Conservation (phyloP, 768 basidiomycete species). For the Serendipita sp. region DNA sequence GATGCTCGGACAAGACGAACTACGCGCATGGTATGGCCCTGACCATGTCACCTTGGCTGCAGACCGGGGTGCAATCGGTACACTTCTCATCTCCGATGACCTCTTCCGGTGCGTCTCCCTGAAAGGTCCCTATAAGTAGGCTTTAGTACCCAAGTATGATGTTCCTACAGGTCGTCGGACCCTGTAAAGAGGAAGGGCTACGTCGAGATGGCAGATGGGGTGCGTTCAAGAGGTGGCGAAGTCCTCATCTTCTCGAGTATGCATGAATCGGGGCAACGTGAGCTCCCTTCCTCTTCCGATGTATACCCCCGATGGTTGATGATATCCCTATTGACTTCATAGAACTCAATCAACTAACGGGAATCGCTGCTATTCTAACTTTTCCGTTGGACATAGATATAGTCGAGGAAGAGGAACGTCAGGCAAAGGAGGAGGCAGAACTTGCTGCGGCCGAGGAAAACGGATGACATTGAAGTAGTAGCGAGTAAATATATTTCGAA, state of each 20-base stretch:
- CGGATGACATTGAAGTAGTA: background rate
- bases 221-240: conserved; percentile 77
- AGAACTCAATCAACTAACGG: conserved; percentile 95
- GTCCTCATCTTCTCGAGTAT: conserved; percentile 97
- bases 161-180: conserved; percentile 50
- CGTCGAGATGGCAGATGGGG: conserved; percentile 75
- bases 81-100: conserved; percentile 85
- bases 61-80: conserved; percentile 85
- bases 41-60: conserved; percentile 84
- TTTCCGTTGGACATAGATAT: conserved; percentile 93
- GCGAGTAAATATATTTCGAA: too few relatives aligned
- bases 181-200: conserved; percentile 63
- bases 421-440: conserved; percentile 24
- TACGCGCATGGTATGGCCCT: conserved; percentile 97
- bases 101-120: conserved; percentile 55
- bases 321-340: conserved; percentile 6
- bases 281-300: conserved; percentile 16
- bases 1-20: conserved; percentile 86
- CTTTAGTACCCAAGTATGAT: background rate
- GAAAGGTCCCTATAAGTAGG: background rate
- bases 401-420: conserved; percentile 81
- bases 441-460: background rate
- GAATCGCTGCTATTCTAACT: conserved; percentile 87
- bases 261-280: conserved; percentile 98
- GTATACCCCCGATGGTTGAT: background rate